These are phyloP conservation scores for Botrytis porri DNA, from an alignment of 2,329 filamentous ascomycete species.

Conservation along the genomic window DNA sequence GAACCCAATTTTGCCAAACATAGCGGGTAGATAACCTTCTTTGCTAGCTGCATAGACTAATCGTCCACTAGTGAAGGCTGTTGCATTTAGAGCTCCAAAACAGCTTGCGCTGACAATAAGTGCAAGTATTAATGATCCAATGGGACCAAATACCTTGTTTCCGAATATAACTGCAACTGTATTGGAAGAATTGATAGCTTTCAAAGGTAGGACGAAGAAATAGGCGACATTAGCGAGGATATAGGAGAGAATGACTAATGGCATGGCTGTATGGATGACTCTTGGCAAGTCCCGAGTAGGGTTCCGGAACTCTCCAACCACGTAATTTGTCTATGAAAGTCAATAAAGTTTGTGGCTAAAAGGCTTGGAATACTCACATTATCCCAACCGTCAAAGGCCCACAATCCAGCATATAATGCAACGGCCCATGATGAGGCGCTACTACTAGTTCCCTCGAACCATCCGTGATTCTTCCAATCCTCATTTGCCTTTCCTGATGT, in stretches of 20 bases:
- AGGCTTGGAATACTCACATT: conserved; percentile 62
- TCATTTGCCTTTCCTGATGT: conserved; percentile 70
- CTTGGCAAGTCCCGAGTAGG: conserved; percentile 84
- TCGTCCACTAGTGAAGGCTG: conserved; percentile 87
- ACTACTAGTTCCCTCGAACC: conserved; percentile 83
- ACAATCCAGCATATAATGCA: conserved; percentile 89
- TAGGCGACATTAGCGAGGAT: conserved; percentile 89
- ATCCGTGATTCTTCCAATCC: conserved; percentile 83
- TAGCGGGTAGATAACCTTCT: conserved; percentile 82
- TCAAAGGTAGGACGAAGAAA: conserved; percentile 84
- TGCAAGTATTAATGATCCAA: conserved; percentile 79
- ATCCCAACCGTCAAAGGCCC: conserved; percentile 99
- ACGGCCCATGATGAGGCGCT: conserved; percentile 88
- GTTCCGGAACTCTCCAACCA: conserved; percentile 94
- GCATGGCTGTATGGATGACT: conserved; percentile 95
- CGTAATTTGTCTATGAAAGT: conserved; percentile 78
- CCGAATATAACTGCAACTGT: conserved; percentile 97
- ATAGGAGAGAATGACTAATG: conserved; percentile 86
- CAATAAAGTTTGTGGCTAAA: conserved; percentile 25
- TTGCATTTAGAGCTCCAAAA: conserved; percentile 91
- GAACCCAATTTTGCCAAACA: conserved; percentile 82
- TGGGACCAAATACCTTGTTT: conserved; percentile 78
- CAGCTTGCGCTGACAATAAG: conserved; percentile 88
- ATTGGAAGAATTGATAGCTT: conserved; percentile 80
- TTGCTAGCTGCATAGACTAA: conserved; percentile 93